Percentiles rank a stretch among this genome's conserved stretches.
Evolutionary conservation across 1,284 basidiomycete species (phyloP).

Genomic region (Mycena sp.): DNA sequence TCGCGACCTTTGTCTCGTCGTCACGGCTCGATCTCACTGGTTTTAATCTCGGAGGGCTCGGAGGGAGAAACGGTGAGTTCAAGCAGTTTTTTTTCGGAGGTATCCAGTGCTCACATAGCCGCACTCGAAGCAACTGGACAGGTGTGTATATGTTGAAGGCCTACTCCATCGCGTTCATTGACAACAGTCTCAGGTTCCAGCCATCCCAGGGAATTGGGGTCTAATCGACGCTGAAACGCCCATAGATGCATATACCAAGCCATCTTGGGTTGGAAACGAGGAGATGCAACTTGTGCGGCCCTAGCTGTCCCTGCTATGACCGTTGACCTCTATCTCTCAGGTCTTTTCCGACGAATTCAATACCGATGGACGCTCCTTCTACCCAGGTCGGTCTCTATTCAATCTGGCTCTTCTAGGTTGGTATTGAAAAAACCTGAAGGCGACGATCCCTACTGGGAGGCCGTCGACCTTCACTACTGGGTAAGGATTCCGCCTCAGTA

Average conservation of each 20-base stretch:
- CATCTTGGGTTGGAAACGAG: constrained; percentile 51
- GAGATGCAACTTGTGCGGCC: constrained; percentile 35
- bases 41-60: constrained; percentile 56
- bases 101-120: background rate
- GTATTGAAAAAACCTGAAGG: background rate
- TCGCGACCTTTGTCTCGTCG: constrained; percentile 71
- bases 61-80: constrained; percentile 14
- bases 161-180: background rate
- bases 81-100: background rate
- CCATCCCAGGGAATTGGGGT: constrained; percentile 70
- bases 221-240: constrained; percentile 87
- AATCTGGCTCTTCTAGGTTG: constrained; percentile 53
- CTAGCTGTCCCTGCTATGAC: background rate
- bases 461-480: constrained; percentile 35
- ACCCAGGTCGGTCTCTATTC: constrained; percentile 40
- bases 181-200: constrained; percentile 62
- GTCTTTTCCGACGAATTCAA: constrained; percentile 74
- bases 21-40: constrained; percentile 52
- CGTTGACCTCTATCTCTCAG: background rate
- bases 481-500: background rate
- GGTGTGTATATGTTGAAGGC: background rate
- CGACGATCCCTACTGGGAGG: constrained; percentile 24
- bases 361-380: constrained; percentile 64
- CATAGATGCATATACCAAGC: constrained; percentile 52
- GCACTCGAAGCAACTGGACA: constrained; percentile 10